phyloP scores from a whole-genome alignment of 441 rosid species.

The Croton laevigatus region DNA sequence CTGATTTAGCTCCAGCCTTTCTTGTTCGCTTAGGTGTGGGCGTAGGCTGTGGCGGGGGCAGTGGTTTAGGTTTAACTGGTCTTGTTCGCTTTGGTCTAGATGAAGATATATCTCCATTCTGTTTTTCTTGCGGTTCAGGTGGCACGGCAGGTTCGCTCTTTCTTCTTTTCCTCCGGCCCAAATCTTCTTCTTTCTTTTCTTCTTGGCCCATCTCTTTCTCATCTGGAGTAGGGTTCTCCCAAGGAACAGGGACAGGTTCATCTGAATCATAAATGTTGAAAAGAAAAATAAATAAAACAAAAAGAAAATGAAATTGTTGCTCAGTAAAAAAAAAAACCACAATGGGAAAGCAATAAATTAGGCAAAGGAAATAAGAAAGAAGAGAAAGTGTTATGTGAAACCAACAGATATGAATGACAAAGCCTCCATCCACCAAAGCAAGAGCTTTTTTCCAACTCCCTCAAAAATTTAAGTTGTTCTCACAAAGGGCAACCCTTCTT shows the following conservation, averaged over 20 bases:
- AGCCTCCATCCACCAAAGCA: neutral
- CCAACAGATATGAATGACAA: neutral
- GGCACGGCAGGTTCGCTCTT: neutral
- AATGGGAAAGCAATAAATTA: neutral
- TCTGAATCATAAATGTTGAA: conserved; percentile 1
- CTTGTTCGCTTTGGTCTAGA: conserved; percentile 7
- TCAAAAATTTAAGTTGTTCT: neutral
- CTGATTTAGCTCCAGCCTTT: neutral
- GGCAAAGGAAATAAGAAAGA: neutral
- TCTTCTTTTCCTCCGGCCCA: conserved; percentile 35
- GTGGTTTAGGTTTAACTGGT: neutral
- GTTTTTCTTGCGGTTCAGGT: neutral
- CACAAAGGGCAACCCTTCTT: too few relatives aligned
- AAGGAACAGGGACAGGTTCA: conserved; percentile 22
- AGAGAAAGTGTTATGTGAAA: neutral
- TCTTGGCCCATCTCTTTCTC: conserved; percentile 19
- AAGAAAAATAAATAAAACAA: neutral
- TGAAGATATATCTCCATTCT: neutral
- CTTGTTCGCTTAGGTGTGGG: conserved; percentile 10
- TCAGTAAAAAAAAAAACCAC: neutral
- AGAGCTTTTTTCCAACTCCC: neutral
- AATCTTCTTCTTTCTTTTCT: conserved; percentile 27
- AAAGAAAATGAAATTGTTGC: neutral
- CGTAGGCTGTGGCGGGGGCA: neutral
- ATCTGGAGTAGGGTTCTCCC: conserved; percentile 31